phyloP scores from a whole-genome alignment of 2,329 filamentous ascomycete genomes.

The Cladosporium austrohemisphaericum region DNA sequence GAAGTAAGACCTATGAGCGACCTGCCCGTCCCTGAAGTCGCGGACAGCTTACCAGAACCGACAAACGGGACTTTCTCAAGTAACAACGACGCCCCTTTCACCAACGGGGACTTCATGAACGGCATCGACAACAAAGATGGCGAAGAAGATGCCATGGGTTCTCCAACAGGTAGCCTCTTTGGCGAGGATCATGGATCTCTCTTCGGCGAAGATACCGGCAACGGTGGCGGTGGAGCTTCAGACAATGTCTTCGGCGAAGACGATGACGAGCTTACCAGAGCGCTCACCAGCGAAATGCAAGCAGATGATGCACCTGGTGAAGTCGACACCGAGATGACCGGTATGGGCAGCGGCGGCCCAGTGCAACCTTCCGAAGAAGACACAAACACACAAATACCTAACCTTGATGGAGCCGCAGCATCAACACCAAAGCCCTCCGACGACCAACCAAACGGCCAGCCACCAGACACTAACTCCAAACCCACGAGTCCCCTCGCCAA shows the following conservation, averaged over 20 bases:
- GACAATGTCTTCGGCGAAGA: slow-evolving; percentile 66
- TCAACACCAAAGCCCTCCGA: neutral
- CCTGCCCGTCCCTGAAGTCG: slow-evolving; percentile 69
- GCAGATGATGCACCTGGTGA: slow-evolving; percentile 36
- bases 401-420: slow-evolving; percentile 7
- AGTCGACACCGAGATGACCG: slow-evolving; percentile 44
- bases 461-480: neutral
- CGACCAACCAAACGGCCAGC: slow-evolving; percentile 6
- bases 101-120: slow-evolving; percentile 34
- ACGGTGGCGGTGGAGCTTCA: slow-evolving; percentile 44
- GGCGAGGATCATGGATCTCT: slow-evolving; percentile 66
- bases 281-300: slow-evolving; percentile 57
- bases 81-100: slow-evolving; percentile 61
- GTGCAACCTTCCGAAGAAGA: slow-evolving; percentile 37
- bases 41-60: slow-evolving; percentile 60
- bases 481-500: slow-evolving; percentile 32
- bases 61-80: slow-evolving; percentile 65
- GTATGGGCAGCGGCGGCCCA: slow-evolving; percentile 38
- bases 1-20: slow-evolving; percentile 77
- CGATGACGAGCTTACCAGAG: slow-evolving; percentile 74
- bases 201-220: slow-evolving; percentile 66
- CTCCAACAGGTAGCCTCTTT: slow-evolving; percentile 77
- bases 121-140: slow-evolving; percentile 31
- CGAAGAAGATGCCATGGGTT: slow-evolving; percentile 57
- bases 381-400: slow-evolving; percentile 1